Percentiles rank a stretch among this genome's conserved stretches.
These are phyloP conservation scores for Gloeopeniophorella convolvens DNA, from an alignment of 768 basidiomycete species.

Conservation along the genomic window DNA sequence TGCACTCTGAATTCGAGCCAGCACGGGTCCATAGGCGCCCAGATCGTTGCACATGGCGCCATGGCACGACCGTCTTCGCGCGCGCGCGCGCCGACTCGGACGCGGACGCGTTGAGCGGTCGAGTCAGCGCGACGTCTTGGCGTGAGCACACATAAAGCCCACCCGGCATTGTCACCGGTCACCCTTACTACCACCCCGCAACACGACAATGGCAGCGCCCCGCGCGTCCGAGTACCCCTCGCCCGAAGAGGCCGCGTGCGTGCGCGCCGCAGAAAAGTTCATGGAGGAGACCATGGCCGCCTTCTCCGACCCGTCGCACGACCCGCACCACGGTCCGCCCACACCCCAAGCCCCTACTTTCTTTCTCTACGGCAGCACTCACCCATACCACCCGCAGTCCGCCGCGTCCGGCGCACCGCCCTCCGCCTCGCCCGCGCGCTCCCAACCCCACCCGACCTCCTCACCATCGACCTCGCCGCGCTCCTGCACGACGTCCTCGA, in stretches of 20 bases:
- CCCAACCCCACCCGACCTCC: constrained; percentile 49
- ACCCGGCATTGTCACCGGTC: too few species aligned
- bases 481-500: constrained; percentile 84
- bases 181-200: too few species aligned
- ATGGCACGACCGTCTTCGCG: background rate
- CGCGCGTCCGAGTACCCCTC: constrained; percentile 42
- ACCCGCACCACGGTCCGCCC: constrained; percentile 60
- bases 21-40: too few species aligned
- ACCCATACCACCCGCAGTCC: constrained; percentile 39
- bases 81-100: background rate
- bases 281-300: constrained; percentile 69
- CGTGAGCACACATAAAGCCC: too few species aligned
- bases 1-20: too few species aligned
- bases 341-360: background rate
- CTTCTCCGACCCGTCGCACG: constrained; percentile 72
- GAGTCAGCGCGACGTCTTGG: too few species aligned
- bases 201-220: constrained; percentile 9
- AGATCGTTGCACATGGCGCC: too few species aligned
- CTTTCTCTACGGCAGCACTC: background rate
- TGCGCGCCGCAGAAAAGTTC: constrained; percentile 56
- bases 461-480: constrained; percentile 80
- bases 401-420: constrained; percentile 76
- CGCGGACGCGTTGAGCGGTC: too few species aligned
- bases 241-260: constrained; percentile 41
- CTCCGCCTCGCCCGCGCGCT: constrained; percentile 54